Percentiles rank a stretch among this genome's conserved stretches.
Conservation (phyloP, 306 rosid species). For the Biancaea sappan region DNA sequence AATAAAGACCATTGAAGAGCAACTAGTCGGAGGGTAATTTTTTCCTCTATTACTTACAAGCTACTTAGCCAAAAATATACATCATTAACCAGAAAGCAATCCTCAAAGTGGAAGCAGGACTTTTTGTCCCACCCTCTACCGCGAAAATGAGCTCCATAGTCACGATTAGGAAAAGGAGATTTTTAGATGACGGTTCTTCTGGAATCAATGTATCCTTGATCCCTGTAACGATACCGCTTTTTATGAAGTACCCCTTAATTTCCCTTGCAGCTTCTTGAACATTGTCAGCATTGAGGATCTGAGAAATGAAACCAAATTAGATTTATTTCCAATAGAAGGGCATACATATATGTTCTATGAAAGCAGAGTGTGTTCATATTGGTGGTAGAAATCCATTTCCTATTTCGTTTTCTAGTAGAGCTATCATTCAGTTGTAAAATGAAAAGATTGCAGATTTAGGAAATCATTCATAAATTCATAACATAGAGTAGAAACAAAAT, state of each 20-base stretch:
- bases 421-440: not conserved
- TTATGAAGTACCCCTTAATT: conserved; percentile 95
- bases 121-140: conserved; percentile 10
- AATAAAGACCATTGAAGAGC: conserved; percentile 38
- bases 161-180: not conserved
- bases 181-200: conserved; percentile 74
- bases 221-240: conserved; percentile 91
- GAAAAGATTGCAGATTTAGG: not conserved
- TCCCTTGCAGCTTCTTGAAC: conserved; percentile 99
- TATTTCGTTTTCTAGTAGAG: not conserved
- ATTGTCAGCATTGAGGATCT: conserved; percentile 77
- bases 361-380: not conserved
- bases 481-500: too few relatives aligned
- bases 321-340: not conserved
- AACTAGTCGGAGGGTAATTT: conserved; percentile 40
- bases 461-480: not conserved
- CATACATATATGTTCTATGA: not conserved
- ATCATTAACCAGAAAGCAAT: conserved; percentile 33
- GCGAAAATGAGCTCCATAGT: conserved; percentile 13
- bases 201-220: conserved; percentile 94
- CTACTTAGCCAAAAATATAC: conserved; percentile 39
- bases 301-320: conserved; percentile 38
- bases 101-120: conserved; percentile 33
- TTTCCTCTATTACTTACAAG: conserved; percentile 55
- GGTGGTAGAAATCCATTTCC: not conserved